Evolutionary conservation across 305 asterid species (phyloP), one percentile per base, ranked within the genome.

Genomic region (Fraxinus dipetala): DNA sequence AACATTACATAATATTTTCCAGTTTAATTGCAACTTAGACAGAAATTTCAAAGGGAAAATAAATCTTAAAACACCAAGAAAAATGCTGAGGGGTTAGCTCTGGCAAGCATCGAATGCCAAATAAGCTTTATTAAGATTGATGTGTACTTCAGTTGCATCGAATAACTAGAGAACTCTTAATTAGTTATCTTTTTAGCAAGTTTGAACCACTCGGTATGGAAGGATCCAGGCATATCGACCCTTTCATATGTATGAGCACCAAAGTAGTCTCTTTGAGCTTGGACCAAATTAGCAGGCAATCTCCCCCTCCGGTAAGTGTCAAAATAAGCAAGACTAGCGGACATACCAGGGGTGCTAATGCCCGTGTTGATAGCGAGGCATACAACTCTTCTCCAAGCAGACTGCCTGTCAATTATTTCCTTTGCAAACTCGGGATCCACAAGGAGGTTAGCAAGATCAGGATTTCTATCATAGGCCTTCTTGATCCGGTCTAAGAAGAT

Each of bases 171-270:
- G 6, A 28, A 8, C 78, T 43, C 83, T 84, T 48, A 88, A n/a
- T 87, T 83, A 38, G 78, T 89, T 0, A 86, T 76, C 85, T 86
- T 87, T 83, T 83, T 89, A 30, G 99, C 99, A 43, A 93, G 75
- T 91, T 94, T 95, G 88, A 95, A 93, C 99, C 99, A 95, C 88
- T 95, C 99, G 0, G 99, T 95, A 34, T 95, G 99, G 90, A 87
- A 95, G 14, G 91, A 79, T 59, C 99, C 99, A 0, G 90, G 84
- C 28, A 93, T 61, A 82, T 95, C 99, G 22, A 81, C 88, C 88
- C 99, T 90, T 82, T 94, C 99, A 9, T 94, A 95, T 0, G 99
- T 94, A 80, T 95, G 99, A 77, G 99, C 99, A 26, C 99, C 98
- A 72, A 94, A 95, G 79, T 95, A 95, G 85, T 95, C 99, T 80